Conservation (phyloP, 495 filamentous ascomycete genomes). For the Neurospora africana region DNA sequence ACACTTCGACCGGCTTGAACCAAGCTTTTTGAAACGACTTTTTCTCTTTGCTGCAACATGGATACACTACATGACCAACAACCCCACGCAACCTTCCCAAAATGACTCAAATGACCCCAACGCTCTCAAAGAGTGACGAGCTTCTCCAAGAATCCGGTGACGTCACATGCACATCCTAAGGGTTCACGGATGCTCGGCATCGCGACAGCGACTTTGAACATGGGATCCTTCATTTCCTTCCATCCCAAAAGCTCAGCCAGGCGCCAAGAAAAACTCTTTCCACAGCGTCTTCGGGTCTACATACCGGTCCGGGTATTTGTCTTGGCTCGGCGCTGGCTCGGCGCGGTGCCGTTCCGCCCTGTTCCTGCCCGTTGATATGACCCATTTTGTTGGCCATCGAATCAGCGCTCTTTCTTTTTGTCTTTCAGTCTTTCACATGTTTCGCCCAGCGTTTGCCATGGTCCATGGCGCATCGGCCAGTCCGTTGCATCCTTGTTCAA, state of each 20-base stretch:
- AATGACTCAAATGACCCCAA: background rate
- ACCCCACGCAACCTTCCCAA: background rate
- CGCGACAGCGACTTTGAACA: background rate
- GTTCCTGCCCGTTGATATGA: background rate
- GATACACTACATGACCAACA: background rate
- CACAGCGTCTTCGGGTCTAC: background rate
- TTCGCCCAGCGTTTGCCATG: background rate
- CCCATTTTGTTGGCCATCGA: background rate
- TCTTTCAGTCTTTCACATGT: background rate
- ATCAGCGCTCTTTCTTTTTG: background rate
- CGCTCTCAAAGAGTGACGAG: background rate
- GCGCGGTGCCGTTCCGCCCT: background rate
- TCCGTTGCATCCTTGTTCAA: background rate
- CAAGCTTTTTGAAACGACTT: background rate
- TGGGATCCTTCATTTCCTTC: background rate
- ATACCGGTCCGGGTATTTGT: background rate
- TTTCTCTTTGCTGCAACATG: background rate
- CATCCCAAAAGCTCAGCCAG: background rate
- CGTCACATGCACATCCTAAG: background rate
- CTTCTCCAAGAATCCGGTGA: background rate
- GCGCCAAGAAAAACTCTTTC: background rate
- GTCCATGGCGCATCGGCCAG: background rate
- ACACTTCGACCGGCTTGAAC: background rate
- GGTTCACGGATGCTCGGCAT: background rate
- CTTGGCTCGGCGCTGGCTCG: background rate